Base-by-base conservation (phyloP, 306 rosid species). In the Casuarina equisetifolia region DNA sequence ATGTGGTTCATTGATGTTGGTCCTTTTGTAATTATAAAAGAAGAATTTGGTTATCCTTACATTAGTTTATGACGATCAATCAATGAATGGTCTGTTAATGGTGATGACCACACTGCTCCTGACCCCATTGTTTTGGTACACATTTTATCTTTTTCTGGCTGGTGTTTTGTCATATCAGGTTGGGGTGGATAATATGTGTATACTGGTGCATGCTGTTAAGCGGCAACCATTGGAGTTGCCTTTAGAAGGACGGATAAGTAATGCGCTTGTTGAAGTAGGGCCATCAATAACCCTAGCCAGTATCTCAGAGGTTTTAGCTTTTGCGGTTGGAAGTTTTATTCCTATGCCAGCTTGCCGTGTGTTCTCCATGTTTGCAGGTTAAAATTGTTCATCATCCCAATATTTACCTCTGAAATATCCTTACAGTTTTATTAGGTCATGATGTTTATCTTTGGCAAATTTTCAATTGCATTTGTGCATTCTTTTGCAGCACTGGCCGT, bases 281-380 rank as follows among this genome's bases (percentile, higher is more conserved):
- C 97, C 99, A 72, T 95, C 99, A 76, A 95, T 95, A 67, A 95
- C 99, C 57, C 86, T 95, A 81, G 99, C 99, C 70, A 92, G 99
- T 86, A 66, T 95, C 49, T 88, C 97, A 38, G 99, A 95, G 87
- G 99, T 95, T 82, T 75, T 95, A 83, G 99, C 99, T 70, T 95
- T 95, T 89, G 94, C 99, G 8, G 97, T 91, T 85, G 97, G 96
- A 75, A 92, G 97, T 89, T 92, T 95, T 82, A 95, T 95, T 87
- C 93, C 99, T 70, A 95, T 91, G 97, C 97, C 99, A 71, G 99
- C 99, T 35, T 91, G 97, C 80, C 97, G 99, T 17, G 97, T 95
- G 69, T 95, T 95, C 91, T 92, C 99, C 86, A 95, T 95, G 99
- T 95, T 95, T 91, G 99, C 99, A 70, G 97, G 99, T 92, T 76